These are phyloP conservation scores for Penicillium rolfsii DNA, from an alignment of 2,329 filamentous ascomycete genomes.

Conservation along the genomic window DNA sequence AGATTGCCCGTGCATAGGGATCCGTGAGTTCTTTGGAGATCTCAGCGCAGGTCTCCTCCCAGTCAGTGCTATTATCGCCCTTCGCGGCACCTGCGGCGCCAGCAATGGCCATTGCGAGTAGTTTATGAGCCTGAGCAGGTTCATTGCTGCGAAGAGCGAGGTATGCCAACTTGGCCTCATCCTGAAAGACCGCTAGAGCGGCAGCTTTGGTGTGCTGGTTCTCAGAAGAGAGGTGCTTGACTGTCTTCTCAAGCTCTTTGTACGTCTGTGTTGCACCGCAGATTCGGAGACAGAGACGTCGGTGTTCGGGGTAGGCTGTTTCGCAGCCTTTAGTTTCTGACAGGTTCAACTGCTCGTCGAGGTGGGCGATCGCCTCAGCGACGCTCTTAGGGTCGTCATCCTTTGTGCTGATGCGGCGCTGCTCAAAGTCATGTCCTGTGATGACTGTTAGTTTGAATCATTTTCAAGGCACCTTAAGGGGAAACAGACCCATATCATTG, in stretches of 20 bases:
- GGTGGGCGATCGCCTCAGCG: slow-evolving; percentile 51
- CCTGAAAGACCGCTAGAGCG: slow-evolving; percentile 64
- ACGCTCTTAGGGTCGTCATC: slow-evolving; percentile 32
- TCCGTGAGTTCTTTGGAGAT: slow-evolving; percentile 65
- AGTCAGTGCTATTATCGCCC: slow-evolving; percentile 57
- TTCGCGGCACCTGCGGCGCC: slow-evolving; percentile 49
- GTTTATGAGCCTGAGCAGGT: slow-evolving; percentile 58
- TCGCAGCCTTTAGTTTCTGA: slow-evolving; percentile 55
- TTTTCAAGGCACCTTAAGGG: too few relatives aligned
- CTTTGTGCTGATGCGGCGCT: slow-evolving; percentile 35
- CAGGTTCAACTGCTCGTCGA: slow-evolving; percentile 55
- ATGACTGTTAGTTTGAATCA: slow-evolving; percentile 12
- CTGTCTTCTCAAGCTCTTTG: slow-evolving; percentile 52
- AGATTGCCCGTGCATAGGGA: slow-evolving; percentile 63
- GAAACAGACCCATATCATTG: slow-evolving; percentile 54
- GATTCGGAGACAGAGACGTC: slow-evolving; percentile 62
- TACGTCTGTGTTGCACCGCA: slow-evolving; percentile 62
- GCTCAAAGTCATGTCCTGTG: slow-evolving; percentile 40
- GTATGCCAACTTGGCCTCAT: slow-evolving; percentile 61
- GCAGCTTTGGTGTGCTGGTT: slow-evolving; percentile 65
- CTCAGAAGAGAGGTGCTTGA: slow-evolving; percentile 56
- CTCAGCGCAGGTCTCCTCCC: slow-evolving; percentile 64
- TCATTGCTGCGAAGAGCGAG: slow-evolving; percentile 59
- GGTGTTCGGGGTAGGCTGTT: slow-evolving; percentile 58
- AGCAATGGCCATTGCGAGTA: slow-evolving; percentile 58